Base-by-base conservation (phyloP, 306 rosid species). In the Ochetophila trinervis region DNA sequence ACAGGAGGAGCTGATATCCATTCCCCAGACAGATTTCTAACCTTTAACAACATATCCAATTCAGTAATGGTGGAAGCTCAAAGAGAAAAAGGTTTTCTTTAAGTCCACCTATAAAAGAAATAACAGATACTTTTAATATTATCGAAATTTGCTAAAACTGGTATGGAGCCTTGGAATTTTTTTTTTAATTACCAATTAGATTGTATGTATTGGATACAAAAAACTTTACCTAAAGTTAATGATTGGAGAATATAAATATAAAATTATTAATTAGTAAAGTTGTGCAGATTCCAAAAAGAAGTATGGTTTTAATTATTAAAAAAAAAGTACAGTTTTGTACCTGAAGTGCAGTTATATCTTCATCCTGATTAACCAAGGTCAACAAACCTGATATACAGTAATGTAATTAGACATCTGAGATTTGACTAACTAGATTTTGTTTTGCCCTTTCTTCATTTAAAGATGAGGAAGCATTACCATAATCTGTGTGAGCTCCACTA, bases 401-500 rank as follows among this genome's bases (percentile, higher is more conserved):
- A 61, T 62, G 53, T 54, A 8, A 20, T 72, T 56, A 72, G 66
- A 71, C n/a, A 62, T 27, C 47, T 47, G 49, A 65, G 59, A 55
- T 68, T 34, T 57, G 19, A 5, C 19, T 53, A 62, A 76, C 67
- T n/a, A 60, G 24, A 52, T 44, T 32, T 9, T 61, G 54, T 63
- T 72, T 36, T 51, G 53, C 27, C 58, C 49, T 49, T 55, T 15
- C 14, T 59, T 50, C 22, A 73, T 52, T 53, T 23, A 76, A n/a
- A 75, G 70, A 65, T 19, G 45, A 57, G 57, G 44, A 18, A 63
- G 66, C 61, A 59, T 51, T 84, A 86, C 96, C 96, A 36, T 91
- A 88, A 74, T 91, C 97, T 2, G 97, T 91, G 87, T 88, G 96
- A 82, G 97, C 88, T 76, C 97, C 97, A 53, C 96, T 88, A 81